phyloP scores from a whole-genome alignment of 148 eudicot genomes.

The Gaultheria prostrata region DNA sequence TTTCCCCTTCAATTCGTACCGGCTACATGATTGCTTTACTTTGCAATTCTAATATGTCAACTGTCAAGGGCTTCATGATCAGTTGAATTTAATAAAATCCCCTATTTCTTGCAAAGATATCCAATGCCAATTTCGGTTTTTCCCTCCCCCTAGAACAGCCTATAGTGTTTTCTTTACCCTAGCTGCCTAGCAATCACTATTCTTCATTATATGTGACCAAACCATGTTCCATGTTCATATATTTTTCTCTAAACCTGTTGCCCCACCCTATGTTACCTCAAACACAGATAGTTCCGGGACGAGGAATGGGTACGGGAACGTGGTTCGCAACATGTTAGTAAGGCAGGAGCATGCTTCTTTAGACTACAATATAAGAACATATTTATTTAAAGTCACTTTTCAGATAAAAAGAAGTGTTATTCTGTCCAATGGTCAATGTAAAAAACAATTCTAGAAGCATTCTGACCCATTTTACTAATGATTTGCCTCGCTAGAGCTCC shows the following conservation, averaged over 20 bases:
- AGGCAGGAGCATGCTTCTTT: neutral
- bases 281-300: neutral
- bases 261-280: neutral
- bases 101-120: neutral
- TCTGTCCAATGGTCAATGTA: neutral
- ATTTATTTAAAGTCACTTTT: neutral
- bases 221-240: neutral
- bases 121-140: neutral
- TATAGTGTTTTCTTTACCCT: neutral
- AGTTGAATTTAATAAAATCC: neutral
- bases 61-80: neutral
- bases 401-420: neutral
- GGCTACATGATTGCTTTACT: neutral
- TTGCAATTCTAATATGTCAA: neutral
- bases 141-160: neutral
- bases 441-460: neutral
- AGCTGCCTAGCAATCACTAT: neutral
- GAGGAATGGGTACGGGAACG: neutral
- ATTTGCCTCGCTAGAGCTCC: neutral
- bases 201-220: neutral
- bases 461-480: neutral
- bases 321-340: neutral
- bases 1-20: neutral
- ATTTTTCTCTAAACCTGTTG: neutral
- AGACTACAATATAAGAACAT: neutral